These are phyloP conservation scores for Aspergillus pseudoterreus DNA, from an alignment of 2,329 filamentous ascomycete species.

Conservation along the genomic window DNA sequence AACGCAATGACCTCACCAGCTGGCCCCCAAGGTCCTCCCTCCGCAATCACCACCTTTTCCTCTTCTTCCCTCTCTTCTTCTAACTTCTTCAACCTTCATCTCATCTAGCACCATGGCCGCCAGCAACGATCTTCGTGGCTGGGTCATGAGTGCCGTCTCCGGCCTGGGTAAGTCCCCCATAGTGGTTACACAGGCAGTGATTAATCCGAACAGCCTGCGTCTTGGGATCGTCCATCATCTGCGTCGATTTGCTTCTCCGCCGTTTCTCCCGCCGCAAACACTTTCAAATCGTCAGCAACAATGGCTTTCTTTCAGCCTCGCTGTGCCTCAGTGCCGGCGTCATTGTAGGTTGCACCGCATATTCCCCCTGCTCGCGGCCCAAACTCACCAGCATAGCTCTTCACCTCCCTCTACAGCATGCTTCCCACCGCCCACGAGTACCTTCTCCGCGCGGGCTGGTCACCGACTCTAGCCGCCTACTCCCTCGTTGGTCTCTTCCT, in stretches of 20 bases:
- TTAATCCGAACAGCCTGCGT: conserved; percentile 47
- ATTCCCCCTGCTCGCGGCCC: conserved; percentile 21
- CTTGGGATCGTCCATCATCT: conserved; percentile 79
- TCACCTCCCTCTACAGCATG: conserved; percentile 90
- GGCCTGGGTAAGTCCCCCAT: conserved; percentile 60
- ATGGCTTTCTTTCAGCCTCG: conserved; percentile 79
- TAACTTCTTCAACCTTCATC: not conserved
- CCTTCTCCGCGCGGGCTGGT: conserved; percentile 65
- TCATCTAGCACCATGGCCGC: conserved; percentile 41
- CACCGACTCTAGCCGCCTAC: conserved; percentile 60
- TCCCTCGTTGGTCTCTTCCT: conserved; percentile 46
- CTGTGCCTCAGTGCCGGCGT: conserved; percentile 92
- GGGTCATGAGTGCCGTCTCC: conserved; percentile 82
- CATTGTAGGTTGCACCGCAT: conserved; percentile 61
- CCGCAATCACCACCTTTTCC: not conserved
- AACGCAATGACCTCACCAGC: not conserved
- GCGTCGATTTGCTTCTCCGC: conserved; percentile 73
- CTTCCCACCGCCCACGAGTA: conserved; percentile 80
- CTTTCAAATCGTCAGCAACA: conserved; percentile 88
- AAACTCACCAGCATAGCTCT: conserved; percentile 58
- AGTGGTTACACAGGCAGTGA: not conserved
- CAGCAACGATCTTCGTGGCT: conserved; percentile 83
- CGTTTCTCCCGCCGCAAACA: conserved; percentile 67
- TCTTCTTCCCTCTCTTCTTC: not conserved
- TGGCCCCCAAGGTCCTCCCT: not conserved